Evolutionary conservation across 73 alveolate species (phyloP).

Genomic region (Vitrella brassicaformis): DNA sequence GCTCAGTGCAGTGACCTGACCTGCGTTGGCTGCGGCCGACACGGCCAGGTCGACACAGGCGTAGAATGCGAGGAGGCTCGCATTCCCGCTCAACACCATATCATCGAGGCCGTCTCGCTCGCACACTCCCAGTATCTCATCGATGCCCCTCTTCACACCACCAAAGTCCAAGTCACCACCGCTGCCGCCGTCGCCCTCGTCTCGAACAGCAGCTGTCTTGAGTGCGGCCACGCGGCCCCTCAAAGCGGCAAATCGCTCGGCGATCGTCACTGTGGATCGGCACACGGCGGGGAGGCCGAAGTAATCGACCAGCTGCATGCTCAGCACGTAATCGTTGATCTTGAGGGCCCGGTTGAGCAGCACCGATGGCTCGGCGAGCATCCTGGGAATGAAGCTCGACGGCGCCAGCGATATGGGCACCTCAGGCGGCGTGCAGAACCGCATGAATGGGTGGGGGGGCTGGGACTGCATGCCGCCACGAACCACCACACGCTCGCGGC

Average conservation of each 20-base stretch:
- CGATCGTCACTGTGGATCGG: not conserved
- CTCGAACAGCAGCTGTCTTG: too few relatives aligned
- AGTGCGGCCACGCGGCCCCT: not conserved
- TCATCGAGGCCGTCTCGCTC: too few relatives aligned
- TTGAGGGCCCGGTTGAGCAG: slow-evolving; percentile 28
- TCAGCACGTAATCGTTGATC: slow-evolving; percentile 1
- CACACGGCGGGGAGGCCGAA: not conserved
- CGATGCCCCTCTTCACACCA: not conserved
- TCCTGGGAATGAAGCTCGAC: slow-evolving; percentile 14
- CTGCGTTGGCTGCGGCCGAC: too few relatives aligned
- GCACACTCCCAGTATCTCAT: too few relatives aligned
- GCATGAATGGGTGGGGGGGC: slow-evolving; percentile 25
- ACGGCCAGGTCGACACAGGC: not conserved
- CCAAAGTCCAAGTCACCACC: not conserved
- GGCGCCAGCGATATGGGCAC: slow-evolving; percentile 30
- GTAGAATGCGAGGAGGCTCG: not conserved
- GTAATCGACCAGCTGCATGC: not conserved
- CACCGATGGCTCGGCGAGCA: not conserved
- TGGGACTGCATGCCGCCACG: not conserved
- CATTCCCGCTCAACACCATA: too few relatives aligned
- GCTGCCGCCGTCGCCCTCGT: not conserved
- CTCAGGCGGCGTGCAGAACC: slow-evolving; percentile 23
- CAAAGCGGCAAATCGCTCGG: not conserved
- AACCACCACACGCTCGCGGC: not conserved
- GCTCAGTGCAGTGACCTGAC: too few relatives aligned